Percentiles rank a stretch among this genome's conserved stretches.
phyloP scores from a whole-genome alignment of 495 filamentous ascomycete genomes.

The Neurospora pannonica region DNA sequence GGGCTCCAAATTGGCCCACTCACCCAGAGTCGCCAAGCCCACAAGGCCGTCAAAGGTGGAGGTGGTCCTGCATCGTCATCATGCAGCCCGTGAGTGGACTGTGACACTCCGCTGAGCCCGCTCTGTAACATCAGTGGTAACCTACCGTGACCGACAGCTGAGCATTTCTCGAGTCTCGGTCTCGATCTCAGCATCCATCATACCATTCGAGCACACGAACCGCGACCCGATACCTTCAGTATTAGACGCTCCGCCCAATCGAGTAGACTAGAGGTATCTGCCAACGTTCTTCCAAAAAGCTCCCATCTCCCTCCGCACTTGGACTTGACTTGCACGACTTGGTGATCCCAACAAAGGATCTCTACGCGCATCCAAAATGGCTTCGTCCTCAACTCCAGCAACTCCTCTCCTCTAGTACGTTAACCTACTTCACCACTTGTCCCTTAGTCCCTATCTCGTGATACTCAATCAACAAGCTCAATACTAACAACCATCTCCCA shows the following conservation, averaged over 20 bases:
- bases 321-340: background rate
- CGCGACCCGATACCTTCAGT: background rate
- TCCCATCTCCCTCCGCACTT: background rate
- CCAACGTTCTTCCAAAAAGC: background rate
- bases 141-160: background rate
- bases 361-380: conserved; percentile 39
- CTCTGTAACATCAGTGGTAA: background rate
- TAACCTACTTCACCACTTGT: conserved; percentile 4
- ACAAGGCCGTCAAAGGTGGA: background rate
- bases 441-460: background rate
- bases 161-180: background rate
- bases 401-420: conserved; percentile 75
- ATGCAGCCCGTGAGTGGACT: conserved; percentile 3
- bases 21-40: background rate
- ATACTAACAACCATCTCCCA: conserved; percentile 12
- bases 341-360: background rate
- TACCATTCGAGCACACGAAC: background rate
- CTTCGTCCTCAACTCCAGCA: conserved; percentile 66
- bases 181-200: background rate
- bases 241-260: background rate
- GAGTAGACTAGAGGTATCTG: no score
- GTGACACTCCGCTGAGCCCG: background rate
- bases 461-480: background rate
- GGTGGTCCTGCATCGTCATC: conserved; percentile 10
- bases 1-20: background rate